Evolutionary conservation across 2,329 filamentous ascomycete species (phyloP).

Genomic region (Eurotiales sp.): DNA sequence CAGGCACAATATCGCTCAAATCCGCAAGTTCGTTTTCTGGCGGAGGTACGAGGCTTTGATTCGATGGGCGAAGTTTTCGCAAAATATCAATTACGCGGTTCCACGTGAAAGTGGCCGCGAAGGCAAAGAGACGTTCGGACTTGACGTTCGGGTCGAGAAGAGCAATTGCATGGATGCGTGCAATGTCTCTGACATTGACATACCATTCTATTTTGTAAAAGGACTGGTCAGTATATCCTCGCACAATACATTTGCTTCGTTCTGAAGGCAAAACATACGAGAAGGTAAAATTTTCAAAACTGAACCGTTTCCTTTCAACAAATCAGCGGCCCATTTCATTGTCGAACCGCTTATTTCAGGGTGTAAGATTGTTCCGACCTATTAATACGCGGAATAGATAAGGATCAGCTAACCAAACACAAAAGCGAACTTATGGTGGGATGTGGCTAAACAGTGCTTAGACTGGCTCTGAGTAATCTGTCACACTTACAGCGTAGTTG

Average conservation of each 20-base stretch:
- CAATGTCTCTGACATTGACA: slow-evolving; percentile 46
- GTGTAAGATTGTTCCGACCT: slow-evolving; percentile 9
- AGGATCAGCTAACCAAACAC: neutral
- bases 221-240: no score
- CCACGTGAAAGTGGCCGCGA: slow-evolving; percentile 45
- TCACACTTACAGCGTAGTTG: slow-evolving; percentile 29
- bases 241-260: no score
- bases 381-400: no score
- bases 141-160: slow-evolving; percentile 43
- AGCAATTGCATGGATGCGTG: slow-evolving; percentile 51
- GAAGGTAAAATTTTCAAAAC: neutral
- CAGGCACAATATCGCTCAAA: slow-evolving; percentile 21
- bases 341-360: slow-evolving; percentile 9
- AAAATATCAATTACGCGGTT: slow-evolving; percentile 40
- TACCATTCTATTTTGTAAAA: slow-evolving; percentile 34
- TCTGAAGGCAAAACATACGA: neutral
- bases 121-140: slow-evolving; percentile 53
- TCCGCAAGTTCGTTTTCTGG: slow-evolving; percentile 23
- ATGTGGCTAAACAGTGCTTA: neutral
- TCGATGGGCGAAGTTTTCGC: slow-evolving; percentile 38
- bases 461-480: no score
- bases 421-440: neutral
- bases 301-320: slow-evolving; percentile 2
- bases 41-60: slow-evolving; percentile 28
- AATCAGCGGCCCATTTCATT: neutral